phyloP scores from a whole-genome alignment of 495 filamentous ascomycete genomes.

The Hypoxylon crocopeplum region DNA sequence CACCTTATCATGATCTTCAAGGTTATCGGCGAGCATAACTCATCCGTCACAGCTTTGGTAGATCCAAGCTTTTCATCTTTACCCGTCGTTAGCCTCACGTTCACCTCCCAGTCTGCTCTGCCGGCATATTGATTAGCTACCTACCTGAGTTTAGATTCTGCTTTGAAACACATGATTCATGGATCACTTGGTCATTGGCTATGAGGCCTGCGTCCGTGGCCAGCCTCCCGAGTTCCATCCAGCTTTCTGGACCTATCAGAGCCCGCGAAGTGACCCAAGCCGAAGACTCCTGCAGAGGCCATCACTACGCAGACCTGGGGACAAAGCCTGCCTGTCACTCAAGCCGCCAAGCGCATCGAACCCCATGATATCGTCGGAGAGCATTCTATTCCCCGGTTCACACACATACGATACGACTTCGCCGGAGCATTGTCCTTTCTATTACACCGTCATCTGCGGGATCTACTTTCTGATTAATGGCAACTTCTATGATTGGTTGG shows the following conservation, averaged over 20 bases:
- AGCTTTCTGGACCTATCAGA: constrained; percentile 27
- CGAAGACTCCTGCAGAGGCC: constrained; percentile 29
- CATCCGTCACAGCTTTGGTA: background rate
- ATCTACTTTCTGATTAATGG: constrained; percentile 25
- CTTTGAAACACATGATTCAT: constrained; percentile 25
- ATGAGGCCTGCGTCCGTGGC: constrained; percentile 12
- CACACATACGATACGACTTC: constrained; percentile 22
- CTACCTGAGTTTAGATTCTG: constrained; percentile 11
- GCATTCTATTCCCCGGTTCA: constrained; percentile 32
- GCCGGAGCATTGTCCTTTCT: constrained; percentile 21
- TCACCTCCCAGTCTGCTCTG: constrained; percentile 12
- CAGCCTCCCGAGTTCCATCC: constrained; percentile 31
- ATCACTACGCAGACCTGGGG: constrained; percentile 34
- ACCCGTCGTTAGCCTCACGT: background rate
- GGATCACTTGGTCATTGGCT: constrained; percentile 18
- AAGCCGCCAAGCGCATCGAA: constrained; percentile 18
- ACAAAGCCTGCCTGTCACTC: constrained; percentile 25
- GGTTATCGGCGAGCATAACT: constrained; percentile 5
- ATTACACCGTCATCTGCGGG: constrained; percentile 33
- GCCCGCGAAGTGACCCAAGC: constrained; percentile 23
- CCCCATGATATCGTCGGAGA: constrained; percentile 34
- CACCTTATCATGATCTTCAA: constrained; percentile 18
- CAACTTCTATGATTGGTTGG: constrained; percentile 21
- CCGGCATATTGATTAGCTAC: constrained; percentile 18
- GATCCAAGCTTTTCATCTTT: too few relatives aligned